A percentile compares a stretch with the other conserved stretches of the same genome.
Evolutionary conservation across 2,329 filamentous ascomycete species (phyloP).

Genomic region (Colletotrichum kahawae): DNA sequence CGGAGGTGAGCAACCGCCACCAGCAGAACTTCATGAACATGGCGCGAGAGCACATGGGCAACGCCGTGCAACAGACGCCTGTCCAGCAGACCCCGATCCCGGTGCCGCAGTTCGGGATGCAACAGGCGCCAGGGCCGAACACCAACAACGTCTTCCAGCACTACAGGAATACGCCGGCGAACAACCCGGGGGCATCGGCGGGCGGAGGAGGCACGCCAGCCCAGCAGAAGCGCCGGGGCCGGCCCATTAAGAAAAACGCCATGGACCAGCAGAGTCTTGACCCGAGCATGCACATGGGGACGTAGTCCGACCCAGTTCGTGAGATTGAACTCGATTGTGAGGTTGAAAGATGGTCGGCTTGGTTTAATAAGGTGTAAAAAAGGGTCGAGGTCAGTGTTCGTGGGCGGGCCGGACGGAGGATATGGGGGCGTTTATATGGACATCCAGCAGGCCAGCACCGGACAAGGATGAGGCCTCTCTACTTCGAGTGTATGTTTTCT

Average conservation of each 20-base stretch:
- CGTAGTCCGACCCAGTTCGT: neutral
- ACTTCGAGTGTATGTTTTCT: neutral
- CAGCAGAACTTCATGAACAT: conserved; percentile 14
- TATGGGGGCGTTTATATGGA: conserved; percentile 12
- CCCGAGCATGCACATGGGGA: conserved; percentile 14
- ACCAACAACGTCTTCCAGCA: conserved; percentile 16
- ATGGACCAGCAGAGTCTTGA: conserved; percentile 13
- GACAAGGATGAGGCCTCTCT: neutral
- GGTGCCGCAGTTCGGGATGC: conserved; percentile 24
- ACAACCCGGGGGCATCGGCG: neutral
- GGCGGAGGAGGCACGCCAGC: conserved; percentile 7
- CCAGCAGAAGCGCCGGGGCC: conserved; percentile 19
- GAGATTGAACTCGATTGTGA: neutral
- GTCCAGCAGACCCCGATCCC: conserved; percentile 24
- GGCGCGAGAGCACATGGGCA: conserved; percentile 18
- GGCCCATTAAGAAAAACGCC: conserved; percentile 15
- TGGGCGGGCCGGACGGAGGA: neutral
- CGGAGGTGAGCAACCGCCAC: conserved; percentile 4
- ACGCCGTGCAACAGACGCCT: conserved; percentile 13
- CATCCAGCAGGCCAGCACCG: neutral
- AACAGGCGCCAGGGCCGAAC: neutral
- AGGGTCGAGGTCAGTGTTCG: neutral
- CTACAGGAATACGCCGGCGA: conserved; percentile 11
- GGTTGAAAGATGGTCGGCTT: neutral
- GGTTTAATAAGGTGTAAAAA: neutral